Evolutionary conservation across 2,329 filamentous ascomycete genomes (phyloP).

Genomic region (Penicillium fuscoglaucum): DNA sequence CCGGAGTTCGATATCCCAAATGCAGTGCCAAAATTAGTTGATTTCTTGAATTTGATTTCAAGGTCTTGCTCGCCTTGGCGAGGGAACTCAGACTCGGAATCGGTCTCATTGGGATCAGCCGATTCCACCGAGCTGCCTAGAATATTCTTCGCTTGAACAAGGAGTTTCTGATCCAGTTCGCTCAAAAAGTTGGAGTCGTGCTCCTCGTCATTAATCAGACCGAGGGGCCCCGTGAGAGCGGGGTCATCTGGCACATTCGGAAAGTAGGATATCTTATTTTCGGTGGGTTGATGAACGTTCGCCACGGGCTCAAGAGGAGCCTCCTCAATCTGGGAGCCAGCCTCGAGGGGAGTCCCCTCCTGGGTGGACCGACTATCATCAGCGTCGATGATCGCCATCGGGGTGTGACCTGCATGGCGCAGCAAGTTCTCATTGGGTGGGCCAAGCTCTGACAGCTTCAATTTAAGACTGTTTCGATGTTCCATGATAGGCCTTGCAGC

Average conservation of each 20-base stretch:
- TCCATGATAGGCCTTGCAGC: slow-evolving; percentile 28
- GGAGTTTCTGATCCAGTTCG: slow-evolving; percentile 46
- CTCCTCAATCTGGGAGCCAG: slow-evolving; percentile 28
- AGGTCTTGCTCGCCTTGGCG: slow-evolving; percentile 33
- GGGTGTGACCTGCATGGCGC: slow-evolving; percentile 47
- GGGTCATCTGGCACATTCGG: slow-evolving; percentile 45
- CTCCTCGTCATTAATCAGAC: slow-evolving; percentile 44
- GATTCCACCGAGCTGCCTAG: slow-evolving; percentile 29
- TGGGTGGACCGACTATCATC: slow-evolving; percentile 31
- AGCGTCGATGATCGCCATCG: slow-evolving; percentile 44
- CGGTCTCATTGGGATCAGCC: slow-evolving; percentile 25
- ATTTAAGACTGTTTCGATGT: slow-evolving; percentile 34
- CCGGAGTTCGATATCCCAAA: slow-evolving; percentile 38
- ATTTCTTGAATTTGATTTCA: slow-evolving; percentile 46
- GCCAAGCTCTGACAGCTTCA: slow-evolving; percentile 40
- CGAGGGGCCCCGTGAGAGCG: slow-evolving; percentile 45
- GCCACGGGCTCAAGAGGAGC: slow-evolving; percentile 36
- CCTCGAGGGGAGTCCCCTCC: slow-evolving; percentile 25
- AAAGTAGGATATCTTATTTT: slow-evolving; percentile 45
- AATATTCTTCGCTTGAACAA: slow-evolving; percentile 41
- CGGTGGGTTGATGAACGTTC: slow-evolving; percentile 36
- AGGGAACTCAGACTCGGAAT: slow-evolving; percentile 26
- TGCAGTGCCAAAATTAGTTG: slow-evolving; percentile 51
- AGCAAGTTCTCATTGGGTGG: slow-evolving; percentile 43
- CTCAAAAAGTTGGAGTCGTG: slow-evolving; percentile 44